phyloP scores from a whole-genome alignment of 2,329 filamentous ascomycete species.

The Colletotrichum graminicola region DNA sequence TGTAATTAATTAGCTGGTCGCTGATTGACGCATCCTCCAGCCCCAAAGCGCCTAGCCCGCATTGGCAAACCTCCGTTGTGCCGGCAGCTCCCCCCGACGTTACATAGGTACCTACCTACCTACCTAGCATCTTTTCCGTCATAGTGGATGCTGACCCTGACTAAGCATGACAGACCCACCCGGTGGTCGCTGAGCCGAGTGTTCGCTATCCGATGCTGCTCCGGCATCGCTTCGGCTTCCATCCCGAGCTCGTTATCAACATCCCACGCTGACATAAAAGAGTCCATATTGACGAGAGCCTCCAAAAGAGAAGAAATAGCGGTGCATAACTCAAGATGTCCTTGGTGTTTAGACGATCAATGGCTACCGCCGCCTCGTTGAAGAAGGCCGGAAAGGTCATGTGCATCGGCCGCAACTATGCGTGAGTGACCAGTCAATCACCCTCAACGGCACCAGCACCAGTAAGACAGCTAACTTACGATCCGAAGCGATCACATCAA shows the following conservation, averaged over 20 bases:
- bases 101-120: not conserved
- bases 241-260: slow-evolving; percentile 9
- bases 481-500: slow-evolving; percentile 84
- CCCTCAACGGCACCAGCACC: slow-evolving; percentile 46
- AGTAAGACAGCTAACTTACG: slow-evolving; percentile 40
- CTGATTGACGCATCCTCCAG: slow-evolving; percentile 8
- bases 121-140: not conserved
- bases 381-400: slow-evolving; percentile 79
- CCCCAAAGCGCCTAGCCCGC: slow-evolving; percentile 1
- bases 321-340: slow-evolving; percentile 46
- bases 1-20: not conserved
- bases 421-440: slow-evolving; percentile 66
- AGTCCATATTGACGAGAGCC: not conserved
- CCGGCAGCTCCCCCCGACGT: slow-evolving; percentile 1
- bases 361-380: slow-evolving; percentile 60
- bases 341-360: slow-evolving; percentile 50
- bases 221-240: slow-evolving; percentile 29
- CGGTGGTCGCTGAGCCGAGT: slow-evolving; percentile 8
- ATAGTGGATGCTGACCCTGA: not conserved
- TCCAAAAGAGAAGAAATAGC: not conserved
- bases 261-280: slow-evolving; percentile 2
- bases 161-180: slow-evolving; percentile 3
- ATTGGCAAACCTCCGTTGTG: slow-evolving; percentile 19
- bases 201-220: slow-evolving; percentile 30
- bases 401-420: slow-evolving; percentile 97